Conservation (phyloP, 306 rosid genomes). For the Rubus idaeus region DNA sequence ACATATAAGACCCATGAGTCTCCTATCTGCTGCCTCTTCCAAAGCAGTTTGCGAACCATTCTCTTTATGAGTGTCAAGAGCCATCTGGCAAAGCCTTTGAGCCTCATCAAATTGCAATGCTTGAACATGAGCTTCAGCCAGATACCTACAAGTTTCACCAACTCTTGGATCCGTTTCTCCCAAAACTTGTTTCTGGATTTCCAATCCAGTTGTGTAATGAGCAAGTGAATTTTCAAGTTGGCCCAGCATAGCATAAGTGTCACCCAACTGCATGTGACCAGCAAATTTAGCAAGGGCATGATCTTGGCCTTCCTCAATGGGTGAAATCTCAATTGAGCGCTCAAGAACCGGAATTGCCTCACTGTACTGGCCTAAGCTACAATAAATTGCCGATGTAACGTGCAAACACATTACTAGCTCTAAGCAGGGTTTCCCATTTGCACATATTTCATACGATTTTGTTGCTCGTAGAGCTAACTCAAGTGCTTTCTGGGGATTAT, state of each 20-base stretch:
- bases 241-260: conserved; percentile 83
- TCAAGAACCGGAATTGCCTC: conserved; percentile 78
- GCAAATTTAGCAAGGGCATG: conserved; percentile 86
- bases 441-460: conserved; percentile 54
- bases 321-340: conserved; percentile 69
- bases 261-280: conserved; percentile 94
- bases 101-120: conserved; percentile 84
- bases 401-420: conserved; percentile 89
- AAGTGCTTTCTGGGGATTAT: conserved; percentile 65
- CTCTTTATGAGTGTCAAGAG: conserved; percentile 76
- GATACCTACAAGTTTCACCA: conserved; percentile 85
- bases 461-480: conserved; percentile 74
- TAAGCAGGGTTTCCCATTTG: conserved; percentile 62
- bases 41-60: conserved; percentile 66
- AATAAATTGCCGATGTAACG: conserved; percentile 78
- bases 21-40: conserved; percentile 92
- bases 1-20: conserved; percentile 94
- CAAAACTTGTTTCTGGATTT: conserved; percentile 68
- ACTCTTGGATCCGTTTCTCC: conserved; percentile 83
- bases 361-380: conserved; percentile 60
- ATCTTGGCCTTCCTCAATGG: conserved; percentile 59
- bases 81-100: conserved; percentile 75
- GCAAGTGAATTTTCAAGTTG: conserved; percentile 77
- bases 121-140: conserved; percentile 94
- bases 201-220: conserved; percentile 75